Percentiles rank a stretch among this genome's conserved stretches.
Evolutionary conservation across 192 early-diverging fungal species (phyloP).

Genomic region (Coemansia sp.): DNA sequence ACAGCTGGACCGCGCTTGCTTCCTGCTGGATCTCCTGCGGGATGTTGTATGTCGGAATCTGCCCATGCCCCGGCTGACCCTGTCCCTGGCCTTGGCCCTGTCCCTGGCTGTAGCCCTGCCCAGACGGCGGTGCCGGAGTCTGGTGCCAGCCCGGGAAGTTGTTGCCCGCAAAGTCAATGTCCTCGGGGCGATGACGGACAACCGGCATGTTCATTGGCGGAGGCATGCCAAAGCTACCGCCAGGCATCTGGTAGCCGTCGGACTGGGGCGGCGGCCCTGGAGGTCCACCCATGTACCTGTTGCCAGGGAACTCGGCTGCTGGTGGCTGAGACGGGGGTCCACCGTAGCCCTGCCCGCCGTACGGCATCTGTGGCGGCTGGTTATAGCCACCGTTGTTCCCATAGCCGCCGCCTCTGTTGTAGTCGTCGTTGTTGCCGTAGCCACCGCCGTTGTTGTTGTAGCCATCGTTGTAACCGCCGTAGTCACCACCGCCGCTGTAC

Average conservation of each 20-base stretch:
- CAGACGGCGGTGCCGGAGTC: slow-evolving; percentile 23
- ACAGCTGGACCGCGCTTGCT: slow-evolving; percentile 44
- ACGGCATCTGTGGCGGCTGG: neutral
- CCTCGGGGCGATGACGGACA: slow-evolving; percentile 33
- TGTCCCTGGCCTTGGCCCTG: slow-evolving; percentile 10
- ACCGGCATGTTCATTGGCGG: slow-evolving; percentile 45
- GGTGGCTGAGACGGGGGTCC: slow-evolving; percentile 1
- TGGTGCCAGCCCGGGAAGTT: slow-evolving; percentile 48
- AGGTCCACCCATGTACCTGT: slow-evolving; percentile 12
- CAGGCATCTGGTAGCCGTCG: slow-evolving; percentile 17
- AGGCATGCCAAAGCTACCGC: slow-evolving; percentile 11
- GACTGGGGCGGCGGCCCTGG: neutral
- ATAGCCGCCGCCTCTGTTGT: slow-evolving; percentile 3
- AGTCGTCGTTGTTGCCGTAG: slow-evolving; percentile 5
- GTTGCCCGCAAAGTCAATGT: slow-evolving; percentile 48
- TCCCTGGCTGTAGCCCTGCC: slow-evolving; percentile 13
- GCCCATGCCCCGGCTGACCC: slow-evolving; percentile 29
- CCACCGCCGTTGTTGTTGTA: neutral
- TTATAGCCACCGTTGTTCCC: slow-evolving; percentile 1
- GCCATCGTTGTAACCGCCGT: slow-evolving; percentile 7
- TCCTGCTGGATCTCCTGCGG: slow-evolving; percentile 53
- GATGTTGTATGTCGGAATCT: slow-evolving; percentile 50
- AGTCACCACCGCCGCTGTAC: neutral
- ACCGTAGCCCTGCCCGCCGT: slow-evolving; percentile 16
- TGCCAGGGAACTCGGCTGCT: slow-evolving; percentile 20